These are phyloP conservation scores for Gryganskiella cystojenkinii DNA, from an alignment of 192 early-diverging fungal genomes.

Conservation along the genomic window DNA sequence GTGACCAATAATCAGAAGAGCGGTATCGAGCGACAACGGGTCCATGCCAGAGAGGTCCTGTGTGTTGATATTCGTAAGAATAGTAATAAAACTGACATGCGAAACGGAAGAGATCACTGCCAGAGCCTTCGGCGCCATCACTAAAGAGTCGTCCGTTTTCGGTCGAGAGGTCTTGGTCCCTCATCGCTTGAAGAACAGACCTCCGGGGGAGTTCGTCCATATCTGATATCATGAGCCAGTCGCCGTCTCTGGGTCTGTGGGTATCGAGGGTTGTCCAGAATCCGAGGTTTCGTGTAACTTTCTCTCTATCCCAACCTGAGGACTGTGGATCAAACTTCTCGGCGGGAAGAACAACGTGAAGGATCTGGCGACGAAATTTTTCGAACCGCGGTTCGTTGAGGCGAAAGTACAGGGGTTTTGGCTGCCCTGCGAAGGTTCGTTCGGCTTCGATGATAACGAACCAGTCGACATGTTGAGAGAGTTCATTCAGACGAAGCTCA, in stretches of 20 bases:
- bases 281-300: neutral
- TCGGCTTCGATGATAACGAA: constrained; percentile 18
- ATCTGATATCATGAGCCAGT: constrained; percentile 16
- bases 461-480: neutral
- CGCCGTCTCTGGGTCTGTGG: neutral
- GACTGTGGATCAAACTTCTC: neutral
- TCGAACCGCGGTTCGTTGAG: constrained; percentile 8
- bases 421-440: constrained; percentile 5
- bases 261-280: neutral
- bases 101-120: constrained; percentile 2
- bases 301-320: neutral
- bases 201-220: constrained; percentile 13
- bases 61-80: constrained; percentile 15
- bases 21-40: constrained; percentile 11
- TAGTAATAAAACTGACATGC: constrained; percentile 22
- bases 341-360: constrained; percentile 1
- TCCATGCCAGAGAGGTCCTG: neutral
- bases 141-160: constrained; percentile 2
- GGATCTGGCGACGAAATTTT: constrained; percentile 4
- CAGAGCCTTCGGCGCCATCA: neutral
- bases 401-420: neutral
- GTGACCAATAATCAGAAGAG: neutral
- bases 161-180: neutral
- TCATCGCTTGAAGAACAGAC: constrained; percentile 11
- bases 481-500: constrained; percentile 14